Conservation (phyloP, 2,329 filamentous ascomycete species). For the Trichoderma sp. region DNA sequence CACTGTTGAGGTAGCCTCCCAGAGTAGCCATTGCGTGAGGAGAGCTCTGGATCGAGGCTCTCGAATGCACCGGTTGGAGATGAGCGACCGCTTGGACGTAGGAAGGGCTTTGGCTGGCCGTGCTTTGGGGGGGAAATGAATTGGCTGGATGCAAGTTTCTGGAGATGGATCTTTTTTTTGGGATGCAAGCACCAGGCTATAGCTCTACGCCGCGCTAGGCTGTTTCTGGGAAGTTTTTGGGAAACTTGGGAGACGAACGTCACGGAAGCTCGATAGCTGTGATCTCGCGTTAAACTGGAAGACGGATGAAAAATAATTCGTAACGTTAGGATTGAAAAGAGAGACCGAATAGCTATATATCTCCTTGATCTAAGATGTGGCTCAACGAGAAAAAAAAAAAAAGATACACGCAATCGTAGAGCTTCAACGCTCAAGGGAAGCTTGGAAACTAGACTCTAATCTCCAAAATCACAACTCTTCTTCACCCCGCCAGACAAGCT, state of each 20-base stretch:
- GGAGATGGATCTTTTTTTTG: background rate
- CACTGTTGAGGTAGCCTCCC: conserved; percentile 46
- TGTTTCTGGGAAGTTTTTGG: conserved; percentile 10
- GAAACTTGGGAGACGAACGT: background rate
- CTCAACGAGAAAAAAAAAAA: background rate
- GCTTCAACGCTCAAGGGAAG: background rate
- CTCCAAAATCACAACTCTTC: background rate
- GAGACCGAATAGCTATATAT: background rate
- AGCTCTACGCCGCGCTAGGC: conserved; percentile 18
- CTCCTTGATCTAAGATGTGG: background rate
- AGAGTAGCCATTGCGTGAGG: conserved; percentile 40
- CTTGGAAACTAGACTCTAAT: background rate
- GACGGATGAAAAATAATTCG: accelerated
- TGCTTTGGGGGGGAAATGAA: background rate
- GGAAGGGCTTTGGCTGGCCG: background rate
- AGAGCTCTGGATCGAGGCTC: background rate
- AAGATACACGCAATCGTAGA: background rate
- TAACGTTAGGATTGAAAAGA: background rate
- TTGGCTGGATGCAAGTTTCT: background rate
- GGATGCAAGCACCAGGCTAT: background rate
- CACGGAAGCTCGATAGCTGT: background rate
- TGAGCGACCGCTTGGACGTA: background rate
- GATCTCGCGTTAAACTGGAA: background rate
- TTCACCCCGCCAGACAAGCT: conserved; percentile 19
- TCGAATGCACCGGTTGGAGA: background rate